A percentile compares a stretch with the other conserved stretches of the same genome.
Evolutionary conservation across 1,284 basidiomycete species (phyloP).

Genomic region (Hemileia vastatrix): DNA sequence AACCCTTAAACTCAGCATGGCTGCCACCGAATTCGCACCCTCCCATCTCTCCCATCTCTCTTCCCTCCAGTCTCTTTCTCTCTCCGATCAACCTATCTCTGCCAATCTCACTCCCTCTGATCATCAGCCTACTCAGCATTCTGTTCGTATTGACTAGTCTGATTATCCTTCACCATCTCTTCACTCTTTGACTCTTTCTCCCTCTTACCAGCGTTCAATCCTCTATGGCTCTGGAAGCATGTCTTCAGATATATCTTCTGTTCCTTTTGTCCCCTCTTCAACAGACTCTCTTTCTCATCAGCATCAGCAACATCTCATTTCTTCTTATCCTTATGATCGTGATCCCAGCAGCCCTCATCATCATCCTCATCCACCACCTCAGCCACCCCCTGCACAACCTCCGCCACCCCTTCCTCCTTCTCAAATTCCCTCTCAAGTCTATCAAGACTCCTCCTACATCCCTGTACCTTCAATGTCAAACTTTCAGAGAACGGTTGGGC

Average conservation of each 20-base stretch:
- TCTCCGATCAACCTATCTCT: not conserved
- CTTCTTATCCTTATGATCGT: slow-evolving; percentile 19
- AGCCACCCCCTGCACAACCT: slow-evolving; percentile 1
- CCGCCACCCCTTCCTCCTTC: too few species aligned
- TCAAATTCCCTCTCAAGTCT: slow-evolving; percentile 8
- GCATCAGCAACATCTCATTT: too few species aligned
- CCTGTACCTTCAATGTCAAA: slow-evolving; percentile 20
- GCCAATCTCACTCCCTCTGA: not conserved
- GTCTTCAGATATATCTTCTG: slow-evolving; percentile 15
- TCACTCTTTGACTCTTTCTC: not conserved
- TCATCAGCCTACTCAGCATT: not conserved
- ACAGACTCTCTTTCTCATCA: slow-evolving; percentile 8
- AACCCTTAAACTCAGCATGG: slow-evolving; percentile 17
- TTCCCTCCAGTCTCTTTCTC: not conserved
- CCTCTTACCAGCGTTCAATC: not conserved
- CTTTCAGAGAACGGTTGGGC: slow-evolving; percentile 21
- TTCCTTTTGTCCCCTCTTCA: slow-evolving; percentile 3
- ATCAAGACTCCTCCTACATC: not conserved
- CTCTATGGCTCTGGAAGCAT: slow-evolving; percentile 4
- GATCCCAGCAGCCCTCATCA: slow-evolving; percentile 21
- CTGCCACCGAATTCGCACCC: slow-evolving; percentile 21
- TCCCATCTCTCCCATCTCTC: slow-evolving; percentile 8
- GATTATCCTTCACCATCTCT: not conserved
- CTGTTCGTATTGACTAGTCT: not conserved
- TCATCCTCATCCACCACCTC: slow-evolving; percentile 2